These are phyloP conservation scores for Solanum neorickii DNA, from an alignment of 257 asterid genomes.

Conservation along the genomic window DNA sequence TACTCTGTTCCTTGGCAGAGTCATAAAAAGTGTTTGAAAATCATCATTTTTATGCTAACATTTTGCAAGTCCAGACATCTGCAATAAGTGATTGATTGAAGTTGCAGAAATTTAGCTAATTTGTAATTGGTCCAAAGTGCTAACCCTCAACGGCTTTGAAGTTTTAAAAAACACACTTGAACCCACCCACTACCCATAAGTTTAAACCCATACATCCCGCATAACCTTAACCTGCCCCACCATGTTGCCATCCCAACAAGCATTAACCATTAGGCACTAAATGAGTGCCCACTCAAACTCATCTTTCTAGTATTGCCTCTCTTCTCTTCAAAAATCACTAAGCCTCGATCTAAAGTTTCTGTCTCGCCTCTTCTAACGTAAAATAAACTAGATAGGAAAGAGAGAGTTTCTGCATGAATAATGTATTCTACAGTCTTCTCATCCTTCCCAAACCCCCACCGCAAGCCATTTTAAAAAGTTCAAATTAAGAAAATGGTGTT, in stretches of 20 bases:
- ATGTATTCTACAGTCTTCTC: not conserved
- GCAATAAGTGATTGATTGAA: not conserved
- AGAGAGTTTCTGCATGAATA: not conserved
- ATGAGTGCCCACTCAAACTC: not conserved
- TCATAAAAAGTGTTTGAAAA: not conserved
- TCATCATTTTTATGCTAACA: slow-evolving; percentile 7
- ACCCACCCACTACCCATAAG: not conserved
- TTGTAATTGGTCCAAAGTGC: not conserved
- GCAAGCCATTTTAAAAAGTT: not conserved
- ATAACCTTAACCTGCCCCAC: not conserved
- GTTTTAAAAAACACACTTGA: not conserved
- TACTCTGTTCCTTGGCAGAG: not conserved
- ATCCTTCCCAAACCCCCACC: not conserved
- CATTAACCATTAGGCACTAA: not conserved
- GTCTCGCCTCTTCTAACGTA: not conserved
- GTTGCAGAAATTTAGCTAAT: not conserved
- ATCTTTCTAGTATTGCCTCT: not conserved
- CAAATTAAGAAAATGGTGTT: not conserved
- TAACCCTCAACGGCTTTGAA: not conserved
- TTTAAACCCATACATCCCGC: not conserved
- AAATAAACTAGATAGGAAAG: not conserved
- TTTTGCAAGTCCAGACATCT: not conserved
- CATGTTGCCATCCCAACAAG: not conserved
- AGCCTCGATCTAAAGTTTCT: not conserved
- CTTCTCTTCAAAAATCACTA: not conserved